A percentile compares a stretch with the other conserved stretches of the same genome.
Evolutionary conservation across 1,284 basidiomycete genomes (phyloP).

Genomic region (Malassezia japonica): DNA sequence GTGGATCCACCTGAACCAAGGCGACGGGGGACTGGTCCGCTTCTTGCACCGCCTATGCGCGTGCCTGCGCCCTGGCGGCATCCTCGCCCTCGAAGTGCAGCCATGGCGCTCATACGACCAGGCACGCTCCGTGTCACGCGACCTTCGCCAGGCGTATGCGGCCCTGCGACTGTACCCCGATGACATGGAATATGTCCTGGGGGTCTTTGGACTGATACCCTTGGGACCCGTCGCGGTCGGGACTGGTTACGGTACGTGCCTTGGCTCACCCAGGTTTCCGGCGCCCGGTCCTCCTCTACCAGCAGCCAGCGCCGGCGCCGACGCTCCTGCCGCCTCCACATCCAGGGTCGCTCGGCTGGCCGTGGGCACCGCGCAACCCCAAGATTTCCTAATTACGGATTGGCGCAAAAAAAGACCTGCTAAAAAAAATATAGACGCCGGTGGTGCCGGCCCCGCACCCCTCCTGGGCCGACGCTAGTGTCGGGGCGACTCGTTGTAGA

Average conservation of each 20-base stretch:
- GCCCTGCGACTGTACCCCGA: constrained; percentile 8
- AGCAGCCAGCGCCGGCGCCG: no score
- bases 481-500: no score
- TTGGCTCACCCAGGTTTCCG: constrained; percentile 6
- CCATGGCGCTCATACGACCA: constrained; percentile 21
- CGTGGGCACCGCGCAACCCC: constrained; percentile 8
- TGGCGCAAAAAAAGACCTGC: no score
- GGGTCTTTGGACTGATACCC: neutral
- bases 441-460: no score
- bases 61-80: constrained; percentile 10
- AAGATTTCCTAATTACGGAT: no score
- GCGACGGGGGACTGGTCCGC: constrained; percentile 14
- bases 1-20: constrained; percentile 19
- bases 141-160: constrained; percentile 8
- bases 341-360: no score
- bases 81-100: constrained; percentile 18
- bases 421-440: no score
- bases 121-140: constrained; percentile 12
- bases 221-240: constrained; percentile 6
- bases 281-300: constrained; percentile 3
- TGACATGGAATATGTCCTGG: constrained; percentile 7
- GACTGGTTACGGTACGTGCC: constrained; percentile 6
- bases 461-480: no score
- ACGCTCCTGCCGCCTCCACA: no score
- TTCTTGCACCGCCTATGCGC: constrained; percentile 10